Percentiles rank a stretch among this genome's conserved stretches.
Evolutionary conservation across 1,284 basidiomycete genomes (phyloP).

Genomic region (Sphaerobolus stellatus): DNA sequence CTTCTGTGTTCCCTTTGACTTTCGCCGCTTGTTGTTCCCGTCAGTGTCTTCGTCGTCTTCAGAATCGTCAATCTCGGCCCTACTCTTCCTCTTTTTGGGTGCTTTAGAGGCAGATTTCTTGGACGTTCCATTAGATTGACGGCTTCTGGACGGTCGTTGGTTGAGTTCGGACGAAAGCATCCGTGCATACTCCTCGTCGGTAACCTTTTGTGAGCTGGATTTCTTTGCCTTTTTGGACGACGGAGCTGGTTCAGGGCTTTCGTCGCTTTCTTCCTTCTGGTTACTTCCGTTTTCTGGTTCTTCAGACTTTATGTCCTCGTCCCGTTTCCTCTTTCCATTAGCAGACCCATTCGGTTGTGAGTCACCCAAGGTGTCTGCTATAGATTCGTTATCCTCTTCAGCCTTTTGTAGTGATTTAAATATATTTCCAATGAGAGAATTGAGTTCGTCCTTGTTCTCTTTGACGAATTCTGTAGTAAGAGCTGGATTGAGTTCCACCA

Average conservation of each 20-base stretch:
- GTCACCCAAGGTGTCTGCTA: slow-evolving; percentile 11
- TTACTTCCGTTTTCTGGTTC: slow-evolving; percentile 55
- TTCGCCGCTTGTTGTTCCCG: slow-evolving; percentile 12
- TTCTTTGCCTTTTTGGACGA: slow-evolving; percentile 7
- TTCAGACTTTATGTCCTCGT: slow-evolving; percentile 39
- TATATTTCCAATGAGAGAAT: slow-evolving; percentile 64
- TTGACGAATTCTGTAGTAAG: slow-evolving; percentile 69
- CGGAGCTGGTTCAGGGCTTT: slow-evolving; percentile 29
- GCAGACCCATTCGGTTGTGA: slow-evolving; percentile 21
- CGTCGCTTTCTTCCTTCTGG: slow-evolving; percentile 25
- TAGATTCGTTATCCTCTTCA: not conserved
- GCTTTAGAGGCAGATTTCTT: slow-evolving; percentile 8
- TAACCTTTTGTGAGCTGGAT: slow-evolving; percentile 32
- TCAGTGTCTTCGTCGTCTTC: slow-evolving; percentile 20
- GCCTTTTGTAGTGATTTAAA: slow-evolving; percentile 44
- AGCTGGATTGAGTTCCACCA: slow-evolving; percentile 54
- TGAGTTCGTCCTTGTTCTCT: slow-evolving; percentile 62
- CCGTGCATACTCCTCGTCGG: slow-evolving; percentile 68
- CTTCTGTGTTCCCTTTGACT: slow-evolving; percentile 17
- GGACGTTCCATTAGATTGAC: slow-evolving; percentile 5
- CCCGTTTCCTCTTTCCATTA: slow-evolving; percentile 33
- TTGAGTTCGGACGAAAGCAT: slow-evolving; percentile 59
- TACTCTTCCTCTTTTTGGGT: slow-evolving; percentile 8
- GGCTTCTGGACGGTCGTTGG: slow-evolving; percentile 10
- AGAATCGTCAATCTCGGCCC: slow-evolving; percentile 17